Evolutionary conservation across 352 stramenopile species (phyloP), one percentile per base, ranked within the genome.

Genomic region (Globisporangium heterothallicum): DNA sequence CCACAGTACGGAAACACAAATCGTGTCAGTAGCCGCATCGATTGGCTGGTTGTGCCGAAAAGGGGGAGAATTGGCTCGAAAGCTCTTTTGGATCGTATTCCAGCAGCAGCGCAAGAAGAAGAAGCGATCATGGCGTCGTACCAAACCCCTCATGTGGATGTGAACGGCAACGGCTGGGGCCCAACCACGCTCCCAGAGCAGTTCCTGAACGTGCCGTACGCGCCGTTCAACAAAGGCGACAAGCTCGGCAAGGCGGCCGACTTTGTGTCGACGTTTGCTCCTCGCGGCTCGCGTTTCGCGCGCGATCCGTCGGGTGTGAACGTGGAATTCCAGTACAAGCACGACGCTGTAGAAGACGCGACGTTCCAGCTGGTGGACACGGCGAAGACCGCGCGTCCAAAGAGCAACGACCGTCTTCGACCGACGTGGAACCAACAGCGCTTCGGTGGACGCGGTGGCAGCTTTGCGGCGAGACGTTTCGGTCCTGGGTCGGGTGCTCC

Each of bases 321-420:
- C 64, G 65, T 88, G 41, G 90, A 98, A 56, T 97, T 98, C 72
- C 85, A 97, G 66, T 98, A 97, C 74, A 96, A 94, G 64, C 75
- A 96, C 59, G 88, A 98, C 59, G 78, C 76, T 7, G 88, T 87
- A 21, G 92, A 98, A 59, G 86, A 96, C 62, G 72, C 74, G 16
- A 83, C 78, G 41, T 98, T 98, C 68, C 86, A 97, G 66, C 66
- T 98, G 21, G 93, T 98, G 19, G 92, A 98, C 76, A 97, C 91
- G 25, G 86, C 74, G 59, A 98, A 98, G 74, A 69, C 77, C 27
- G 78, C 75, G 51, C 77, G 78, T 19, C 68, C 81, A 34, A 84
- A 85, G 63, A 86, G 68, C 53, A 84, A 88, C 63, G 79, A 90
- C 56, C 79, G 82, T 10, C 62, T 93, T 38, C 78, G 79, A 12